Percentiles rank a stretch among this genome's conserved stretches.
phyloP scores from a whole-genome alignment of 495 filamentous ascomycete species.

The Aspergillus nanangensis region DNA sequence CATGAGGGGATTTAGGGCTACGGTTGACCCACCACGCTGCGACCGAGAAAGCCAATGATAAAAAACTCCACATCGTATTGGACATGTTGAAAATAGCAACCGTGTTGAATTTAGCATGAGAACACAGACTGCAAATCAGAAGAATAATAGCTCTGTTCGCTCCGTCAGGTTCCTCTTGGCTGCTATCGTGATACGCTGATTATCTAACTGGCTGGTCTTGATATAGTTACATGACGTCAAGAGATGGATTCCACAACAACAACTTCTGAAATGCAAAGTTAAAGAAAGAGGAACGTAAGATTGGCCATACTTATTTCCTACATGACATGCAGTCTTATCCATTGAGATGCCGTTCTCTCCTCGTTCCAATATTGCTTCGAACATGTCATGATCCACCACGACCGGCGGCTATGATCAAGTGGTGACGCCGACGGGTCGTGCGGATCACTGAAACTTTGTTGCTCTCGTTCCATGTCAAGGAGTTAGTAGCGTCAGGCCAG shows the following conservation, averaged over 20 bases:
- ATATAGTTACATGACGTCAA: background rate
- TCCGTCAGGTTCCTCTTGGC: background rate
- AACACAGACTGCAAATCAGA: background rate
- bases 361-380: background rate
- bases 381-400: background rate
- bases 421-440: conserved; percentile 13
- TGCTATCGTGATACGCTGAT: background rate
- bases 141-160: background rate
- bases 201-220: background rate
- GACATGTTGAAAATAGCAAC: too few relatives aligned
- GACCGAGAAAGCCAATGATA: too few relatives aligned
- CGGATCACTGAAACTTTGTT: conserved; percentile 8
- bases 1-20: too few relatives aligned
- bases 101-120: background rate
- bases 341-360: too few relatives aligned
- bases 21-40: too few relatives aligned
- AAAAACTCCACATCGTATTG: too few relatives aligned
- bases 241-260: background rate
- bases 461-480: background rate
- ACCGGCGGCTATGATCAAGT: conserved; percentile 7
- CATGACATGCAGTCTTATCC: too few relatives aligned
- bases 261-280: too few relatives aligned
- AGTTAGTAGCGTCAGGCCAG: background rate
- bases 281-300: too few relatives aligned
- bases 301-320: too few relatives aligned